phyloP scores from a whole-genome alignment of 306 rosid species.

The Styphnolobium japonicum region DNA sequence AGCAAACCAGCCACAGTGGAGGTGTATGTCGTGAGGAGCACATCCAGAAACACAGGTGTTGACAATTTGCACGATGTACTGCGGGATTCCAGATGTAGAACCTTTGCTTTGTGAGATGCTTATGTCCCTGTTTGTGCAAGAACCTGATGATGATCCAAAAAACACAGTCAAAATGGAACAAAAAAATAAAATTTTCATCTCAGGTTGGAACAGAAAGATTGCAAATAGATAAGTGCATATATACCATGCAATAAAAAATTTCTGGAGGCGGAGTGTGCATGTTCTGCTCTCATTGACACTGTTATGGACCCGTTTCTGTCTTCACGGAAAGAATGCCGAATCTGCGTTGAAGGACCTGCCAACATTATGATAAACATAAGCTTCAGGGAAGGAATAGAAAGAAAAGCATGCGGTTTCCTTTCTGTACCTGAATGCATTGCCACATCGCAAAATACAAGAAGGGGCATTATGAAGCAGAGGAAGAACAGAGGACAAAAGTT shows the following conservation, averaged over 20 bases:
- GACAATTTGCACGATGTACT: constrained; percentile 55
- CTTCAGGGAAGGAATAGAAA: background rate
- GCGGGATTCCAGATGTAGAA: constrained; percentile 57
- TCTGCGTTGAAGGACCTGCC: constrained; percentile 28
- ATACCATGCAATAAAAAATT: constrained; percentile 45
- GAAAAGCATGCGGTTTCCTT: background rate
- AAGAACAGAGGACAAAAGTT: constrained; percentile 35
- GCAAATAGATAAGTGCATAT: background rate
- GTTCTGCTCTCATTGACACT: constrained; percentile 23
- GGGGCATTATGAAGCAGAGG: constrained; percentile 32
- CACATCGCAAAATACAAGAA: constrained; percentile 27
- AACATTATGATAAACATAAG: constrained; percentile 8
- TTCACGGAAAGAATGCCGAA: constrained; percentile 28
- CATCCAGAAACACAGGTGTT: constrained; percentile 68
- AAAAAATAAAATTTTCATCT: background rate
- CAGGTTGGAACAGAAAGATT: background rate
- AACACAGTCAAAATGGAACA: background rate
- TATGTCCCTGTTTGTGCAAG: constrained; percentile 55
- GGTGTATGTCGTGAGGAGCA: constrained; percentile 53
- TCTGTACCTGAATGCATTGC: constrained; percentile 42
- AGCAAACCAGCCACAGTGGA: constrained; percentile 81
- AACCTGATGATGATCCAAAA: constrained; percentile 33
- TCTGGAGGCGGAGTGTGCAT: constrained; percentile 27
- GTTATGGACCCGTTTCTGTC: constrained; percentile 31
- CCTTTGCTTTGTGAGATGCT: constrained; percentile 60